Percentiles rank a stretch among this genome's conserved stretches.
These are phyloP conservation scores for Candida sphagnicola DNA, from an alignment of 805 yeast species.

Conservation along the genomic window DNA sequence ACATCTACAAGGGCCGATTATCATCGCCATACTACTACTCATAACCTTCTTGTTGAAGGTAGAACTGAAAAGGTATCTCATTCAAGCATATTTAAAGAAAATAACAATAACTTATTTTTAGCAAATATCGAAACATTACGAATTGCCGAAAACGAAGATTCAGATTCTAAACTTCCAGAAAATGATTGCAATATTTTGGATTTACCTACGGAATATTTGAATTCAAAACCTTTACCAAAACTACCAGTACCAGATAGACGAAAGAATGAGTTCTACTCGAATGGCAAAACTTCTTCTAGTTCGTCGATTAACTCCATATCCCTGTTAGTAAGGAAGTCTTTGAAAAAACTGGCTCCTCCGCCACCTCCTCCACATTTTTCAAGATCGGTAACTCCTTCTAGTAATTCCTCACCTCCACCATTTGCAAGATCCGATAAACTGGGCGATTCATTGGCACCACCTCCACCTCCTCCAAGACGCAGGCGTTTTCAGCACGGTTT, in stretches of 20 bases:
- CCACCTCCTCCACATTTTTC: slow-evolving; percentile 25
- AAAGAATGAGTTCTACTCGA: slow-evolving; percentile 5
- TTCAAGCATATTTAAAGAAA: slow-evolving; percentile 13
- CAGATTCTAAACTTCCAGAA: not conserved
- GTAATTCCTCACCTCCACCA: not conserved
- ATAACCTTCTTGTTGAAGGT: slow-evolving; percentile 14
- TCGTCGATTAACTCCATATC: slow-evolving; percentile 15
- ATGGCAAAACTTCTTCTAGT: too few relatives aligned
- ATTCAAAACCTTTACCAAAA: slow-evolving; percentile 18
- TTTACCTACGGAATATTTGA: slow-evolving; percentile 29
- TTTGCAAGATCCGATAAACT: slow-evolving; percentile 2
- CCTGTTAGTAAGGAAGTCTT: slow-evolving; percentile 24
- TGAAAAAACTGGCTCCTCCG: slow-evolving; percentile 35
- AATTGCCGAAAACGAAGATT: not conserved
- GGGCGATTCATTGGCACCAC: slow-evolving; percentile 16
- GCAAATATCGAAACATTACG: not conserved
- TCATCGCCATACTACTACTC: slow-evolving; percentile 29
- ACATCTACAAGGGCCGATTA: slow-evolving; percentile 32
- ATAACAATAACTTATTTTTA: slow-evolving; percentile 28
- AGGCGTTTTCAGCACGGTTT: slow-evolving; percentile 13
- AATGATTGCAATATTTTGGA: slow-evolving; percentile 19
- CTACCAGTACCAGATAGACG: slow-evolving; percentile 8
- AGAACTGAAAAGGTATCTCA: slow-evolving; percentile 1
- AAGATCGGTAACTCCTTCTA: not conserved
- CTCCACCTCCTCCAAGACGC: slow-evolving; percentile 35